A percentile compares a stretch with the other conserved stretches of the same genome.
Conservation (phyloP, 129 eudicot species). For the Dittrichia graveolens region DNA sequence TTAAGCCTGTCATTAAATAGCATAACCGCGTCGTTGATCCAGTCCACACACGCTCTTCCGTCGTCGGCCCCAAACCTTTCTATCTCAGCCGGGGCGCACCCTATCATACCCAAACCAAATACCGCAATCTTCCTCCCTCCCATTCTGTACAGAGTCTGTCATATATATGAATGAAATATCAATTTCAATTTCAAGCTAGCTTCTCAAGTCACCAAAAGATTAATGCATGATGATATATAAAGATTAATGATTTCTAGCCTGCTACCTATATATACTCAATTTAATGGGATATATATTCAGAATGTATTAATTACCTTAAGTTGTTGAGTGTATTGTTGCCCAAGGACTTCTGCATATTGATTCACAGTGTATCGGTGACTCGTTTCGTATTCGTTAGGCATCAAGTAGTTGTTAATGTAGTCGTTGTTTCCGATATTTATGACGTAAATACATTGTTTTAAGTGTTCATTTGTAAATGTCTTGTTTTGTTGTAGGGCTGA, state of each 20-base stretch:
- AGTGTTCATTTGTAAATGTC: constrained; percentile 26
- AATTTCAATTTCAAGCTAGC: neutral
- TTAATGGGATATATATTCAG: neutral
- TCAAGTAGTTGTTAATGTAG: constrained; percentile 48
- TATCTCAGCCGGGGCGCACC: constrained; percentile 41
- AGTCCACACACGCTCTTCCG: constrained; percentile 30
- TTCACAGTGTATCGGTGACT: constrained; percentile 27
- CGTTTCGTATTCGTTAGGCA: constrained; percentile 37
- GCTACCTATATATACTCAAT: no score
- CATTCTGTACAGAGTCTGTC: constrained; percentile 34
- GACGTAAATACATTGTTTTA: constrained; percentile 46
- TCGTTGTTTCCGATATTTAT: constrained; percentile 59
- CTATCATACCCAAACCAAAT: constrained; percentile 41
- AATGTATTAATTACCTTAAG: constrained; percentile 26
- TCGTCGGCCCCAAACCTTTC: constrained; percentile 25
- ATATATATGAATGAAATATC: constrained; percentile 1
- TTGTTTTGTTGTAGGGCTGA: constrained; percentile 24
- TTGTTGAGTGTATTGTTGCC: constrained; percentile 36
- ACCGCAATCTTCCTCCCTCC: constrained; percentile 50
- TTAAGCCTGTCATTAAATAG: constrained; percentile 31
- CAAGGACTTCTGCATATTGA: constrained; percentile 43
- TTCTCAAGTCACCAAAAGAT: neutral
- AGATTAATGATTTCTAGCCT: no score
- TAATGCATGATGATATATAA: neutral
- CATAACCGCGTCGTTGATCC: constrained; percentile 29